Evolutionary conservation across 2,329 filamentous ascomycete species (phyloP).

Genomic region (Periconia macrospinosa): DNA sequence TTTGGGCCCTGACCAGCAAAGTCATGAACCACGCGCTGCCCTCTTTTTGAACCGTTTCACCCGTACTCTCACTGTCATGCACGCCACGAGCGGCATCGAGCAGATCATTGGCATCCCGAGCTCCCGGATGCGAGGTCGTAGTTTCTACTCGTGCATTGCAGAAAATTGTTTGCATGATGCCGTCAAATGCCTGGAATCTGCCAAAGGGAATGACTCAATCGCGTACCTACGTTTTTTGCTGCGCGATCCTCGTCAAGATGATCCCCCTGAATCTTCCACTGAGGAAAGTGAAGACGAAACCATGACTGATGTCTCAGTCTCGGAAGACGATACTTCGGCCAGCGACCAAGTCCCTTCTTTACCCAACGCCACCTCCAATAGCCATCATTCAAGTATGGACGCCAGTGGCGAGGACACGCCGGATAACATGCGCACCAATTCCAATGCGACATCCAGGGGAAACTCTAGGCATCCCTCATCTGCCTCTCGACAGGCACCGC

Average conservation of each 20-base stretch:
- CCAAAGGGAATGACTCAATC: slow-evolving; percentile 88
- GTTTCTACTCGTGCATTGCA: slow-evolving; percentile 86
- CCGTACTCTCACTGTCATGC: slow-evolving; percentile 80
- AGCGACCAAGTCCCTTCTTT: slow-evolving; percentile 47
- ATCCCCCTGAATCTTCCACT: slow-evolving; percentile 31
- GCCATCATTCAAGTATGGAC: slow-evolving; percentile 20
- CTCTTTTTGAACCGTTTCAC: slow-evolving; percentile 87
- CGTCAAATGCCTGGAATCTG: slow-evolving; percentile 76
- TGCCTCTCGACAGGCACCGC: slow-evolving; percentile 16
- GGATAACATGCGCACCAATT: slow-evolving; percentile 44
- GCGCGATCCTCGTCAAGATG: slow-evolving; percentile 67
- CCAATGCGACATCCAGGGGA: slow-evolving; percentile 47
- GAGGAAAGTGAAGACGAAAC: slow-evolving; percentile 54
- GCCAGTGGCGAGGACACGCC: slow-evolving; percentile 21
- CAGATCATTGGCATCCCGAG: slow-evolving; percentile 75
- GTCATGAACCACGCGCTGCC: slow-evolving; percentile 79
- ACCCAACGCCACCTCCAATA: slow-evolving; percentile 17
- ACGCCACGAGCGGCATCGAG: slow-evolving; percentile 74
- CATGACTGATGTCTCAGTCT: slow-evolving; percentile 53
- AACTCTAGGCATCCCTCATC: slow-evolving; percentile 21
- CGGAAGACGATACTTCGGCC: slow-evolving; percentile 52
- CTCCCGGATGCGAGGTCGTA: slow-evolving; percentile 70
- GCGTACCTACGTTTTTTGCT: slow-evolving; percentile 87
- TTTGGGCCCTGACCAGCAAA: slow-evolving; percentile 55
- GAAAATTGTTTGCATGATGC: slow-evolving; percentile 76